Evolutionary conservation across 1,284 basidiomycete genomes (phyloP), one percentile per base, ranked within the genome.

Genomic region (Neolentinus lepideus): DNA sequence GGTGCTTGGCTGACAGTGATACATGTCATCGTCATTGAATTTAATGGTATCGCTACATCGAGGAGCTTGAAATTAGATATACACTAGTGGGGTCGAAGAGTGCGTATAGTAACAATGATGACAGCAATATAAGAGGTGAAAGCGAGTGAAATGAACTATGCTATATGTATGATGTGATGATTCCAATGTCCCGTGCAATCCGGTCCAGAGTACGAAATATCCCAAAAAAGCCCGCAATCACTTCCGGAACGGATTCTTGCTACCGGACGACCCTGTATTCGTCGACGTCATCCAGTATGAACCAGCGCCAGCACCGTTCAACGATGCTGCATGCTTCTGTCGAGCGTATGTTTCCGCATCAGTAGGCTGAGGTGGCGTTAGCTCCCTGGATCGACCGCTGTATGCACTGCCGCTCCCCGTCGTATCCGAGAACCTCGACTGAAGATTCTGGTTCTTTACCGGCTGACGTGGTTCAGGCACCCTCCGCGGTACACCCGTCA

Each of bases 381-480:
- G 61, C 53, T 57, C 61, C 51, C 59, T 57, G 54, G 61, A 59
- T 16, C 19, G 38, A 16, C 38, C 38, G 54, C 64, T 63, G 51
- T 70, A 71, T 25, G 66, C 73, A 6, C 38, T 21, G 38, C 16
- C 38, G 22, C 64, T 66, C 51, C 67, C 56, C 54, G 75, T 78
- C 54, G 72, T 75, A n/a, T 64, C 62, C 26, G 78, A 80, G 65
- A 77, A 78, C 52, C 75, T 71, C 60, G 72, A 77, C 2, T 67
- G 65, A 55, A 75, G 62, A n/a, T 50, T 50, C 16, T 43, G 38
- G 4, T 8, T 10, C 65, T 73, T 77, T 58, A 88, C 74, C 27
- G 87, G 85, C 67, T 84, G 79, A n/a, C 85, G 76, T 21, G 85
- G 80, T 62, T 88, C 83, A 2, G 86, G 81, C 31, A 71, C 76